A percentile compares a stretch with the other conserved stretches of the same genome.
These are phyloP conservation scores for Sphaerosporella brunnea DNA, from an alignment of 495 filamentous ascomycete genomes.

Conservation along the genomic window DNA sequence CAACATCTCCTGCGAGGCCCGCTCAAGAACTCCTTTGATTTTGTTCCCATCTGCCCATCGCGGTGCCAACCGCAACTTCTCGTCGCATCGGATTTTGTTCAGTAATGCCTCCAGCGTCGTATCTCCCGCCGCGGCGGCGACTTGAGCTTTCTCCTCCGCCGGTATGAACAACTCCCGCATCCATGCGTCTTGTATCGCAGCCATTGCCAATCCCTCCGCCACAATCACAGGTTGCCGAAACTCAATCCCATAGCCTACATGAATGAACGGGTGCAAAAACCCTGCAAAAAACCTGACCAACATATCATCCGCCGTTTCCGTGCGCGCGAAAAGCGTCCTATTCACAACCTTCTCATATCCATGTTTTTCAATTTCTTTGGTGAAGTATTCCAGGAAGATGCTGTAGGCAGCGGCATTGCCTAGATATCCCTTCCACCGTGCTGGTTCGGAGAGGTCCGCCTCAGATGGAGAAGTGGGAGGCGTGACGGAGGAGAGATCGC, in stretches of 20 bases:
- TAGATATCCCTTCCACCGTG: conserved; percentile 35
- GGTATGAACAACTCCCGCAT: conserved; percentile 33
- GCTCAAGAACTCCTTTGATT: conserved; percentile 42
- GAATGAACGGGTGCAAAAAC: conserved; percentile 69
- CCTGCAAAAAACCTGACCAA: conserved; percentile 40
- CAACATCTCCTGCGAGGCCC: conserved; percentile 47
- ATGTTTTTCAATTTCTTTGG: conserved; percentile 45
- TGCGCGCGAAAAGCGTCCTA: conserved; percentile 47
- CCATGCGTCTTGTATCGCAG: conserved; percentile 42
- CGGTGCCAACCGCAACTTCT: conserved; percentile 36
- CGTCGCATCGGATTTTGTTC: conserved; percentile 37
- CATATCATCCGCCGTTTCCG: conserved; percentile 44
- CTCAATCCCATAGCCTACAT: conserved; percentile 68
- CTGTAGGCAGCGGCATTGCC: conserved; percentile 40
- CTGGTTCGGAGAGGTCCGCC: conserved; percentile 35
- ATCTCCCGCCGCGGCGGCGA: conserved; percentile 27
- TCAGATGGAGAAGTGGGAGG: conserved; percentile 32
- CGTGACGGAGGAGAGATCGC: conserved; percentile 28
- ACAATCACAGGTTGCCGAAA: conserved; percentile 65
- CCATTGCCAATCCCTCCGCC: conserved; percentile 62
- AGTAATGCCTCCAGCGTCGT: conserved; percentile 38
- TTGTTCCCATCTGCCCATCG: conserved; percentile 41
- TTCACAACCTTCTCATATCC: conserved; percentile 41
- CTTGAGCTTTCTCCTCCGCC: conserved; percentile 37
- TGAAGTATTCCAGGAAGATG: conserved; percentile 56